Conservation (phyloP, 208 protist genomes). For the Crithidia thermophila region DNA sequence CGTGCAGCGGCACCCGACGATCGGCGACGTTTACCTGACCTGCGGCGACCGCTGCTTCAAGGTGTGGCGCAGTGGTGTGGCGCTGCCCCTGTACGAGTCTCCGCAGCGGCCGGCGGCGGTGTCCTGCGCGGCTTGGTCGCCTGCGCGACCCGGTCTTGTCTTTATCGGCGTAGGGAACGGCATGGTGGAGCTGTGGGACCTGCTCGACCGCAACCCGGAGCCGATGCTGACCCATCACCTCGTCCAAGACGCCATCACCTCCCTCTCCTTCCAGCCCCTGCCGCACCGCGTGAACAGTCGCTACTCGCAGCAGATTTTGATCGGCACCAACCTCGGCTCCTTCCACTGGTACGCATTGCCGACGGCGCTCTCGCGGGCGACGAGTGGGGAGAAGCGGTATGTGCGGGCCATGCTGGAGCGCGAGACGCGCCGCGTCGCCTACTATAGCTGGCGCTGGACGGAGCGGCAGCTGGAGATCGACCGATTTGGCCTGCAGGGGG, state of each 20-base stretch:
- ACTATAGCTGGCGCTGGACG: slow-evolving; percentile 84
- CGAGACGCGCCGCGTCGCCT: slow-evolving; percentile 85
- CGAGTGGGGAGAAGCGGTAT: slow-evolving; percentile 80
- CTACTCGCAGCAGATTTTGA: slow-evolving; percentile 83
- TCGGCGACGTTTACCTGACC: slow-evolving; percentile 90
- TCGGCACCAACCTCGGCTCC: slow-evolving; percentile 85
- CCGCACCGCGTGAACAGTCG: slow-evolving; percentile 39
- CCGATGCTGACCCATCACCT: slow-evolving; percentile 87
- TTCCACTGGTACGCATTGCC: slow-evolving; percentile 92
- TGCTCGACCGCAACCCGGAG: slow-evolving; percentile 91
- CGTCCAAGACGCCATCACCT: slow-evolving; percentile 90
- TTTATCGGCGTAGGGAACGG: slow-evolving; percentile 84
- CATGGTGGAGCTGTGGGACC: slow-evolving; percentile 89
- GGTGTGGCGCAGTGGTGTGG: slow-evolving; percentile 83
- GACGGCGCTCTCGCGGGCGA: slow-evolving; percentile 68
- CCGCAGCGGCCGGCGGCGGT: slow-evolving; percentile 46
- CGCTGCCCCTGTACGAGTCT: slow-evolving; percentile 77
- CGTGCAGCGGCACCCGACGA: slow-evolving; percentile 82
- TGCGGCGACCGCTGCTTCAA: slow-evolving; percentile 89
- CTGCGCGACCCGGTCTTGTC: slow-evolving; percentile 75
- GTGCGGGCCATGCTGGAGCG: slow-evolving; percentile 86
- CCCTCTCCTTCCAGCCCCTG: slow-evolving; percentile 85
- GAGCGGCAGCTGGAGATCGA: slow-evolving; percentile 82
- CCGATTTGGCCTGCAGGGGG: slow-evolving; percentile 60
- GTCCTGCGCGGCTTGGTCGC: slow-evolving; percentile 88